These are phyloP conservation scores for Aureobasidium sp. DNA, from an alignment of 2,329 filamentous ascomycete species.

Conservation along the genomic window DNA sequence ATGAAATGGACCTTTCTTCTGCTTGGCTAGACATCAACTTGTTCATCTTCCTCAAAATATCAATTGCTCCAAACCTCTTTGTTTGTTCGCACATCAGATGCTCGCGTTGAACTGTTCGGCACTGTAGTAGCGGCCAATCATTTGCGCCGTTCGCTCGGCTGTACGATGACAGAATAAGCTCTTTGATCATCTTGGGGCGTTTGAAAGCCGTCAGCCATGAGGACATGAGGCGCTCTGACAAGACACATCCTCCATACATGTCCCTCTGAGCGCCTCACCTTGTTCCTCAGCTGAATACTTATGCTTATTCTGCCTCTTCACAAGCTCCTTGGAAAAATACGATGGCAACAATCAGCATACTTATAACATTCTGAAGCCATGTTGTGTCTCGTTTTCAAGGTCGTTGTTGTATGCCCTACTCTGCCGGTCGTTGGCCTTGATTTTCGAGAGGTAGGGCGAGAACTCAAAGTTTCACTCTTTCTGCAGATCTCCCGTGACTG, in stretches of 20 bases:
- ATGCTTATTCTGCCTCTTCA: not conserved
- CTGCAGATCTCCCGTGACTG: conserved; percentile 7
- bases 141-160: not conserved
- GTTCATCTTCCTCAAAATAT: not conserved
- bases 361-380: not conserved
- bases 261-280: not conserved
- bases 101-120: no score
- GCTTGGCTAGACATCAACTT: not conserved
- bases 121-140: not conserved
- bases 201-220: not conserved
- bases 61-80: not conserved
- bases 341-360: not conserved
- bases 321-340: not conserved
- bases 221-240: not conserved
- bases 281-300: not conserved
- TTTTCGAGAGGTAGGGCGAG: not conserved
- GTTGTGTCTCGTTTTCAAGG: not conserved
- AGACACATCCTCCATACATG: not conserved
- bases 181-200: not conserved
- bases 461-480: not conserved
- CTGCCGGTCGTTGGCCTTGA: conserved; percentile 1
- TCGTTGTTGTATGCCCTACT: not conserved
- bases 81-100: not conserved
- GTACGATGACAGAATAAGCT: not conserved
- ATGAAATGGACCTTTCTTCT: not conserved